phyloP scores from a whole-genome alignment of 345 rosid genomes.

The Sisymbrium irio region DNA sequence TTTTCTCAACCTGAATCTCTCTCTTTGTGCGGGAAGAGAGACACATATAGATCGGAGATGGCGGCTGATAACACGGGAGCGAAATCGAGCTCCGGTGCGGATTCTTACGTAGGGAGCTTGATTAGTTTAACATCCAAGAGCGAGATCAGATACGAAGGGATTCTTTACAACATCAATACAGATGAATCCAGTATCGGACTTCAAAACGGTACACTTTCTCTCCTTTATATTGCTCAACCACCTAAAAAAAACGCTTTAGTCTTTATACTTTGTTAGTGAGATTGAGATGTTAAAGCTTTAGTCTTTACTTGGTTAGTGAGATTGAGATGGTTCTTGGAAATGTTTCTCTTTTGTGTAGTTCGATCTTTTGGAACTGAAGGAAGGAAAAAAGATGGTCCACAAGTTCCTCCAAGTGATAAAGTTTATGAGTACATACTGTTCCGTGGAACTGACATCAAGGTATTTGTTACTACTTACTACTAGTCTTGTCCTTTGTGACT shows the following conservation, averaged over 20 bases:
- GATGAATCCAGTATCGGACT: conserved; percentile 97
- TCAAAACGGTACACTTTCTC: conserved; percentile 81
- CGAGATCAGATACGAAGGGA: conserved; percentile 95
- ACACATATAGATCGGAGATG: conserved; percentile 40
- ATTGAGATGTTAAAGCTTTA: too few species aligned
- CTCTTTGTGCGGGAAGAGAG: conserved; percentile 10
- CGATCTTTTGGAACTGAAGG: conserved; percentile 82
- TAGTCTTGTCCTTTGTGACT: not conserved
- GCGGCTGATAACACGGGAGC: conserved; percentile 55
- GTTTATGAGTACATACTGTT: conserved; percentile 66
- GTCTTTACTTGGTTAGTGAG: not conserved
- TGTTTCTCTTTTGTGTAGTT: conserved; percentile 31
- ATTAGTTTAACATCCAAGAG: conserved; percentile 94
- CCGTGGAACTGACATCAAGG: conserved; percentile 71
- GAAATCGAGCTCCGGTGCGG: conserved; percentile 69
- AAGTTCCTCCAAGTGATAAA: conserved; percentile 58
- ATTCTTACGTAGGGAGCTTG: conserved; percentile 95
- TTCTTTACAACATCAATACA: conserved; percentile 86
- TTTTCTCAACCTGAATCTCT: conserved; percentile 4
- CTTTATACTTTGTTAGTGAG: too few species aligned
- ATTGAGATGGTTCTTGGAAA: conserved; percentile 8
- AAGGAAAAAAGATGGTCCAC: conserved; percentile 64
- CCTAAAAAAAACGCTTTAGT: too few species aligned
- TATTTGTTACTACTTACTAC: conserved; percentile 2
- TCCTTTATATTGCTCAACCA: too few species aligned